phyloP scores from a whole-genome alignment of 441 rosid species.

The Flueggea neowawraea region DNA sequence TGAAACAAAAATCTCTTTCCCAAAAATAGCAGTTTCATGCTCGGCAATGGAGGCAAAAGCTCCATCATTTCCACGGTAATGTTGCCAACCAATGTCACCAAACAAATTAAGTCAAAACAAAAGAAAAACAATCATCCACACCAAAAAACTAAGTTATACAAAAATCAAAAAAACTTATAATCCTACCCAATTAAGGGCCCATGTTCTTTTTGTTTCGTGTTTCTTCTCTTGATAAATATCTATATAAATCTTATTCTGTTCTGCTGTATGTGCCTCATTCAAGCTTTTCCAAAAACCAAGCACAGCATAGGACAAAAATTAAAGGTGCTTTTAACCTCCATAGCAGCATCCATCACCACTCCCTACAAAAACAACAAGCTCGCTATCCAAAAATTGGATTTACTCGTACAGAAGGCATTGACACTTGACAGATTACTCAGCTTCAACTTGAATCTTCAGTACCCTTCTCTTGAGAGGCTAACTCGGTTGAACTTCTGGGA shows the following conservation, averaged over 20 bases:
- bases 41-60: too few relatives aligned
- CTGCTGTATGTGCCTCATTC: background rate
- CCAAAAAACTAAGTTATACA: too few relatives aligned
- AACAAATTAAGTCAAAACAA: too few relatives aligned
- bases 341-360: background rate
- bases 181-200: background rate
- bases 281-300: background rate
- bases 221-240: background rate
- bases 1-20: too few relatives aligned
- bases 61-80: too few relatives aligned
- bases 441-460: slow-evolving; percentile 10
- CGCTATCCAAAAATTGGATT: slow-evolving; percentile 4
- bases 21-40: too few relatives aligned
- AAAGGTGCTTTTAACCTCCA: background rate
- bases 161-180: background rate
- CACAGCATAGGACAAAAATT: background rate
- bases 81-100: too few relatives aligned
- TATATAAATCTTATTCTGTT: background rate
- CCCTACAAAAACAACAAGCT: slow-evolving; percentile 7
- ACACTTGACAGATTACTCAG: slow-evolving; percentile 5
- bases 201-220: background rate
- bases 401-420: background rate
- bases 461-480: slow-evolving; percentile 12
- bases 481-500: slow-evolving; percentile 9
- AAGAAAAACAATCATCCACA: too few relatives aligned